phyloP scores from a whole-genome alignment of 1,139 yeast species.

The Hyphopichia burtonii region DNA sequence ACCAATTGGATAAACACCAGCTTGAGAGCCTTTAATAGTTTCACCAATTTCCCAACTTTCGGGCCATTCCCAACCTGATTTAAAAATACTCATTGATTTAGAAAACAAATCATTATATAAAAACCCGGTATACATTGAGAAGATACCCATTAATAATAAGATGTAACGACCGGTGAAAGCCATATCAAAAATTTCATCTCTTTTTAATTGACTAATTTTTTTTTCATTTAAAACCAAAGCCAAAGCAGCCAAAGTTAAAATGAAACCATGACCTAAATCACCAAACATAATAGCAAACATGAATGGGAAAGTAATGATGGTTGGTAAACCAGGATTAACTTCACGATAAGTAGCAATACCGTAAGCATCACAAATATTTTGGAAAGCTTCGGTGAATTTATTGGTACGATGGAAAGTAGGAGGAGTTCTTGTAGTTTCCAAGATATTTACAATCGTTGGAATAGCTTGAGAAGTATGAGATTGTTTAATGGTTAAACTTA shows the following conservation, averaged over 20 bases:
- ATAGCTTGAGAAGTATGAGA: conserved; percentile 41
- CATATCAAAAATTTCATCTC: conserved; percentile 96
- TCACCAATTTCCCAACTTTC: conserved; percentile 58
- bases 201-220: conserved; percentile 60
- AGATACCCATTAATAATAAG: conserved; percentile 83
- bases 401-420: conserved; percentile 93
- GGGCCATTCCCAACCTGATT: conserved; percentile 94
- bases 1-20: conserved; percentile 77
- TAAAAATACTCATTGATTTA: conserved; percentile 80
- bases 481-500: conserved; percentile 33
- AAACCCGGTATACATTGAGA: conserved; percentile 92
- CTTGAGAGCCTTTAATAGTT: conserved; percentile 50
- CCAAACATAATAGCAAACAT: conserved; percentile 99
- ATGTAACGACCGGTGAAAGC: conserved; percentile 92
- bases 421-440: conserved; percentile 78
- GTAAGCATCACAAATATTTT: conserved; percentile 89
- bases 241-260: conserved; percentile 71
- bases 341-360: conserved; percentile 94
- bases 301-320: conserved; percentile 94
- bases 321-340: conserved; percentile 93
- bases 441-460: conserved; percentile 68
- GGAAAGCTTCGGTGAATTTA: conserved; percentile 90
- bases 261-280: conserved; percentile 92
- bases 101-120: conserved; percentile 93
- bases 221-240: conserved; percentile 69